Conservation (phyloP, 1,284 basidiomycete genomes). For the Ceratobasidium sp. region DNA sequence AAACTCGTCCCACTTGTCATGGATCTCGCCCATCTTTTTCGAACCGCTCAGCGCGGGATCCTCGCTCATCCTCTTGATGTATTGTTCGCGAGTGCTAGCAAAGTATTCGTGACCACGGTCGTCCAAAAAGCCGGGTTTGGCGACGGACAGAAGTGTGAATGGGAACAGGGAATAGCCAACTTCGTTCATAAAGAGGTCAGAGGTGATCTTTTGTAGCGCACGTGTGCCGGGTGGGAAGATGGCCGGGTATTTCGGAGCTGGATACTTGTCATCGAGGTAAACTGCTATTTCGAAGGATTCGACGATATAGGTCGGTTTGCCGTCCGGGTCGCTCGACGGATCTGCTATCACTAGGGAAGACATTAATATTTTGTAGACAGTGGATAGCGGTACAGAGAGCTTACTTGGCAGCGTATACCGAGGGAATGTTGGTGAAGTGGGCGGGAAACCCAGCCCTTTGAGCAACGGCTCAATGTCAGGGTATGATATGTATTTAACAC, state of each 20-base stretch:
- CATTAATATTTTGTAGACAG: neutral
- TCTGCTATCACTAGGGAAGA: conserved; percentile 49
- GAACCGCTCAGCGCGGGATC: no score
- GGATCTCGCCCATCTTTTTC: conserved; percentile 17
- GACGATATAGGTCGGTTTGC: conserved; percentile 46
- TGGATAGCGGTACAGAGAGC: neutral
- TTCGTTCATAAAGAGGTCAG: conserved; percentile 11
- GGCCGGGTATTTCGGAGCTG: conserved; percentile 35
- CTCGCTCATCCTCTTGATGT: conserved; percentile 9
- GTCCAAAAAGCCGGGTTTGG: conserved; percentile 17
- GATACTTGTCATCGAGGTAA: conserved; percentile 51
- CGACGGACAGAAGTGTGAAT: no score
- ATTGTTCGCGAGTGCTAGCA: conserved; percentile 23
- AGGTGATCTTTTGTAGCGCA: conserved; percentile 12
- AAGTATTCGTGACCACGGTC: conserved; percentile 40
- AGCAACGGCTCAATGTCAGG: conserved; percentile 61
- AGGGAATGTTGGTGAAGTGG: conserved; percentile 45
- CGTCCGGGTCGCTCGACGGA: conserved; percentile 13
- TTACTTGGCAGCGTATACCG: conserved; percentile 43
- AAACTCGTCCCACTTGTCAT: conserved; percentile 4
- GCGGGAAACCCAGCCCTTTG: conserved; percentile 59
- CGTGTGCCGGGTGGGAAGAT: conserved; percentile 26
- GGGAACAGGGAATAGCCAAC: conserved; percentile 5
- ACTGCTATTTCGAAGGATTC: conserved; percentile 50
- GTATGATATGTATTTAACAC: conserved; percentile 56